Base-by-base conservation (phyloP, 2,329 filamentous ascomycete species). In the Verticillium nubilum region DNA sequence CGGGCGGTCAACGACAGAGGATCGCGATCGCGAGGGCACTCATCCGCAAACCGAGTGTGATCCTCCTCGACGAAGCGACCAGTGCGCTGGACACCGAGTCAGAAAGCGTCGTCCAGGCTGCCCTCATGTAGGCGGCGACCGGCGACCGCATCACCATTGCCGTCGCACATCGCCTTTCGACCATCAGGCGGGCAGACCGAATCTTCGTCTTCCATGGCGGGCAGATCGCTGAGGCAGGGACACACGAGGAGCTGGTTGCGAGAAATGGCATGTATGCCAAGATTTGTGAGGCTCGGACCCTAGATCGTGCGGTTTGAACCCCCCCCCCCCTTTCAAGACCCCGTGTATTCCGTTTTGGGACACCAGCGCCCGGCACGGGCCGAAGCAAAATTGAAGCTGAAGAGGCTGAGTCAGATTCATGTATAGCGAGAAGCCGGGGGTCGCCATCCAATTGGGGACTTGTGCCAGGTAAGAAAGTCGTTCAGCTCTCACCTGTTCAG, bases 1-100 rank as follows among this genome's bases (percentile, higher is more conserved):
- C 86, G 1, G 89, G 89, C 23, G 89, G 89, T 1, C 88, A 92
- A 68, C 78, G 87, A 4, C 89, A 92, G 69, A 83, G 87, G 19
- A 82, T 91, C 31, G 87, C 88, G 5, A 91, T 92, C 62, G 89
- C 89, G 0, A 79, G 89, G 5, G 86, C 86, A 12, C 85, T 92
- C 33, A 79, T 91, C 55, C 84, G 86, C 50, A 76, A 85, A 53
- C 88, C 89, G 0, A 74, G 78, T 0, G 82, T 92, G 3, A 74
- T 92, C 2, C 80, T 92, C 3, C 76, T 92, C 0, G 89, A 92
- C 65, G 89, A 92, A 72, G 89, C 89, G 0, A 92, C 89, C 0
- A 76, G 73, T n/a, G 77, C 76, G 0, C 75, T 91, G 0, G 87
- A 91, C 62, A 85, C 85, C 0, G 81, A 87, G 65, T 86, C 82